These are phyloP conservation scores for Curvularia eragrostidis DNA, from an alignment of 2,329 filamentous ascomycete genomes.

Conservation along the genomic window DNA sequence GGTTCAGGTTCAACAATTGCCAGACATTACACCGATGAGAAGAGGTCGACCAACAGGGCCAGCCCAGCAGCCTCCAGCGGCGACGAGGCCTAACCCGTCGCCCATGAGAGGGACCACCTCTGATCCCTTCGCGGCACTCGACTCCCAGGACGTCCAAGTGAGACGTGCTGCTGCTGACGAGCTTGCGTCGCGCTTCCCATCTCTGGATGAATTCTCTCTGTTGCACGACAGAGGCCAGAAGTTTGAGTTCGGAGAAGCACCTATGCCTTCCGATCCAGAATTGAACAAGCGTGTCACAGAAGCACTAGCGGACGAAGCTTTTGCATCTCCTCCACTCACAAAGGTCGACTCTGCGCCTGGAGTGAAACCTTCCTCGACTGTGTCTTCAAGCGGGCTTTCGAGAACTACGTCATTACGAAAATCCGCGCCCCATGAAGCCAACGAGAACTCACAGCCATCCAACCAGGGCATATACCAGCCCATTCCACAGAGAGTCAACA, in stretches of 20 bases:
- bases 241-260: conserved; percentile 73
- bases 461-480: conserved; percentile 51
- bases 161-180: conserved; percentile 71
- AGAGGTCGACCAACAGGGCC: conserved; percentile 74
- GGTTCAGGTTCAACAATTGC: conserved; percentile 74
- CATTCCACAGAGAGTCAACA: conserved; percentile 57
- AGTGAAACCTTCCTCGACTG: conserved; percentile 34
- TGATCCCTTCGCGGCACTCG: conserved; percentile 91
- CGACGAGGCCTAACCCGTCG: conserved; percentile 67
- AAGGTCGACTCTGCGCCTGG: conserved; percentile 39
- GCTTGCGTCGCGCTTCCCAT: conserved; percentile 83
- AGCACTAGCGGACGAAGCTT: conserved; percentile 83
- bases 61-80: conserved; percentile 49
- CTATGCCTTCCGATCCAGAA: conserved; percentile 52
- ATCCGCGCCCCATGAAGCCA: conserved; percentile 28
- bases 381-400: conserved; percentile 41
- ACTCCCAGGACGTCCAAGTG: conserved; percentile 65
- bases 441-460: conserved; percentile 35
- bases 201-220: conserved; percentile 89
- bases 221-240: conserved; percentile 83
- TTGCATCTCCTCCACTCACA: conserved; percentile 59
- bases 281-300: conserved; percentile 73
- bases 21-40: conserved; percentile 93
- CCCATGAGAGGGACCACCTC: conserved; percentile 71
- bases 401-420: conserved; percentile 45